These are phyloP conservation scores for Stagonosporopsis cucurbitacearum DNA, from an alignment of 2,329 filamentous ascomycete species.

Conservation along the genomic window DNA sequence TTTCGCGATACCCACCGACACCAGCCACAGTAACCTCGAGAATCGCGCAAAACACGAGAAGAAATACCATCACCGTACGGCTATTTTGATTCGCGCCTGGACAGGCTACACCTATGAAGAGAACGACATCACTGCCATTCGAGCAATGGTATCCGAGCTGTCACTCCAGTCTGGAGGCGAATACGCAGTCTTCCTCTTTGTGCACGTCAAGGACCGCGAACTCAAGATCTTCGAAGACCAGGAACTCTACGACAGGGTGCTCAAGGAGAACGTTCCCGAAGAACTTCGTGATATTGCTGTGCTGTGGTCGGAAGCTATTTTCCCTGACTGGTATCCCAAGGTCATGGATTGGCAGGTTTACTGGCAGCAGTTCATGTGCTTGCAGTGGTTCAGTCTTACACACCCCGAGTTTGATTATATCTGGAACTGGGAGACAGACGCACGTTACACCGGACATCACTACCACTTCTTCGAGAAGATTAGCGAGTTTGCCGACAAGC, in stretches of 20 bases:
- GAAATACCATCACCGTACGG: constrained; percentile 53
- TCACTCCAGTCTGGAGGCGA: constrained; percentile 56
- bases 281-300: constrained; percentile 75
- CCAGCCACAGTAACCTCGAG: constrained; percentile 38
- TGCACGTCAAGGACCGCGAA: constrained; percentile 60
- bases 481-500: constrained; percentile 58
- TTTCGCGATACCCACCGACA: constrained; percentile 38
- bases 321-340: constrained; percentile 57
- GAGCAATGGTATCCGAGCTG: constrained; percentile 55
- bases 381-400: constrained; percentile 77
- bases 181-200: constrained; percentile 57
- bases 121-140: constrained; percentile 55
- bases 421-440: constrained; percentile 88
- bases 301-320: constrained; percentile 71
- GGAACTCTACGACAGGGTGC: constrained; percentile 64
- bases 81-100: constrained; percentile 55
- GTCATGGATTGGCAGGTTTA: constrained; percentile 58
- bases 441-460: constrained; percentile 78
- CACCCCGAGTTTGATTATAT: constrained; percentile 81
- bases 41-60: constrained; percentile 27
- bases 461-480: constrained; percentile 78
- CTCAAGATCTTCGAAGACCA: constrained; percentile 66
- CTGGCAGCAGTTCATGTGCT: constrained; percentile 70
- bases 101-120: constrained; percentile 56
- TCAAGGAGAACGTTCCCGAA: constrained; percentile 68